These are phyloP conservation scores for Suillus fuscotomentosus DNA, from an alignment of 768 basidiomycete genomes.

Conservation along the genomic window DNA sequence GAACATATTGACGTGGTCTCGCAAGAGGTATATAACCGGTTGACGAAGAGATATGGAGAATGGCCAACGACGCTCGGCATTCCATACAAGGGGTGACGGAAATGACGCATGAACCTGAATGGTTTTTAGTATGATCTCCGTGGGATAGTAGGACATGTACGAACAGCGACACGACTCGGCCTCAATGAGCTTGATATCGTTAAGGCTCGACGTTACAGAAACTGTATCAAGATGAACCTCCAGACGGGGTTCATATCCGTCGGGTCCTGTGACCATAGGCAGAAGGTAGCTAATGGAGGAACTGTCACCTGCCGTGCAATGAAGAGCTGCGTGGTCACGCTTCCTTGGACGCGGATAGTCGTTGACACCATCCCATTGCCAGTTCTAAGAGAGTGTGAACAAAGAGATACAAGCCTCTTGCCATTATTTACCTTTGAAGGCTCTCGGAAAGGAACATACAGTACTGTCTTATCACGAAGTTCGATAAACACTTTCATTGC, in stretches of 20 bases:
- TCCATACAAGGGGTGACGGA: conserved; percentile 83
- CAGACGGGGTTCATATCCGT: conserved; percentile 77
- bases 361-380: conserved; percentile 81
- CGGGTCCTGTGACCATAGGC: conserved; percentile 71
- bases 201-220: conserved; percentile 80
- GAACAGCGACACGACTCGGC: conserved; percentile 80
- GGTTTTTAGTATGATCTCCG: conserved; percentile 8
- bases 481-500: conserved; percentile 79
- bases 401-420: not conserved
- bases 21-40: conserved; percentile 74
- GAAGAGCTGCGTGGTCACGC: conserved; percentile 71
- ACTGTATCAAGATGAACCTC: conserved; percentile 82
- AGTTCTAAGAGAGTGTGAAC: conserved; percentile 53
- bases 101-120: conserved; percentile 66
- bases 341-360: conserved; percentile 50
- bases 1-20: conserved; percentile 94
- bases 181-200: conserved; percentile 75
- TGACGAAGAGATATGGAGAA: conserved; percentile 70
- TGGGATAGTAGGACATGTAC: conserved; percentile 13
- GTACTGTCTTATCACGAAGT: conserved; percentile 69
- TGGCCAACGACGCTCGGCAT: conserved; percentile 75
- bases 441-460: conserved; percentile 91
- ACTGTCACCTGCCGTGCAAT: conserved; percentile 70
- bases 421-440: conserved; percentile 65
- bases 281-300: conserved; percentile 85